Evolutionary conservation across 2,329 filamentous ascomycete species (phyloP), one percentile per base, ranked within the genome.

Genomic region (Ophiostoma montium): DNA sequence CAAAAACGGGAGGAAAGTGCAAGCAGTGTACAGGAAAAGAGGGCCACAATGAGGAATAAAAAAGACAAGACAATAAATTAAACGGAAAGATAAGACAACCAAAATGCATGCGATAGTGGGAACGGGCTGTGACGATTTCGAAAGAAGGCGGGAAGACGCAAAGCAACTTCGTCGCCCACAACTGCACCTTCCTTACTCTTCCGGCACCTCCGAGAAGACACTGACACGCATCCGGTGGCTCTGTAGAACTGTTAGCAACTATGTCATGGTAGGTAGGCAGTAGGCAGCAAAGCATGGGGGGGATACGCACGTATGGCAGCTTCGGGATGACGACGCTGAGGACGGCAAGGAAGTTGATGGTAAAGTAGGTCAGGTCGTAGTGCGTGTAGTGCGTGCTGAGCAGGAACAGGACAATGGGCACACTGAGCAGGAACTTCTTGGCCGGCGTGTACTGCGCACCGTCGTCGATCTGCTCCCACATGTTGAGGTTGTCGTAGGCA

Each of bases 381-480:
- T 96, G 90, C 43, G 92, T 96, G 69, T 96, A 98, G 68, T 98
- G 92, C 21, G 92, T 98, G 75, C 90, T 96, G 60, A 96, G 74
- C 50, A 98, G 76, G 66, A 98, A 98, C 55, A 98, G 76, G 55
- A 89, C 76, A 59, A 98, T 94, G 35, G 92, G 92, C 32, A 96
- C 90, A 60, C 84, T 87, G 59, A 96, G 80, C 52, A 98, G 74
- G 62, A 98, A 98, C 68, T 98, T 98, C 75, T 98, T 98, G 57
- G 92, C 86, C 4, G 92, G 92, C 1, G 92, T 98, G 70, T 96
- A 98, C 66, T 98, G 92, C 59, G 92, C 92, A 43, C 92, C 92
- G 61, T 96, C 94, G 71, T 98, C 92, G 65, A 98, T 98, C 70
- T 98, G 92, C 71, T 98, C 92, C 92, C 92, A 98, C 92, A 98